Conservation (phyloP, 1,139 yeast genomes). For the Suhomyces wounanorum region DNA sequence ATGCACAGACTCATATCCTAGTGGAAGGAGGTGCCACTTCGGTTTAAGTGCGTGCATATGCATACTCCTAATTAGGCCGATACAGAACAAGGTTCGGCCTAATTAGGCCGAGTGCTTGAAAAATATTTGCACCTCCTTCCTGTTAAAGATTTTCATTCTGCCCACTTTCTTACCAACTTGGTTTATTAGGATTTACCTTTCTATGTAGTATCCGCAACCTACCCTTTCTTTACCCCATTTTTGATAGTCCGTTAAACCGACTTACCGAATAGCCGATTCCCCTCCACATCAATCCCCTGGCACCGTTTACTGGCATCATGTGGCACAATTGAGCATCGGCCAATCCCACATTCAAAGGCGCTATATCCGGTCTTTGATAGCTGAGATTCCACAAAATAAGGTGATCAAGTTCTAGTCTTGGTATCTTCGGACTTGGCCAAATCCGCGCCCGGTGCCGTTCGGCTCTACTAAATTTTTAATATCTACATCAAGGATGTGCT, state of each 20-base stretch:
- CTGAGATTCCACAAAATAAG: not conserved
- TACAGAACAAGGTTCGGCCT: no score
- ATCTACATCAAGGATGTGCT: not conserved
- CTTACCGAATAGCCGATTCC: not conserved
- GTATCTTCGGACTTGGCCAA: not conserved
- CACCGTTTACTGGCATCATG: not conserved
- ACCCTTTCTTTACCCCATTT: constrained; percentile 6
- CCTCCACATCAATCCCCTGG: not conserved
- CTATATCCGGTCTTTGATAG: not conserved
- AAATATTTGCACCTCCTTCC: constrained; percentile 2
- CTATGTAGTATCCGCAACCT: constrained; percentile 2
- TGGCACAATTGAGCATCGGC: not conserved
- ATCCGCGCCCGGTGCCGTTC: not conserved
- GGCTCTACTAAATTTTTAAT: not conserved
- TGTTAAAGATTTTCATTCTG: not conserved
- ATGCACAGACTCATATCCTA: not conserved
- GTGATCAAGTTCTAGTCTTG: not conserved
- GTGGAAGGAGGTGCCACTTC: not conserved
- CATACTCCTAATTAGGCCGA: constrained; percentile 8
- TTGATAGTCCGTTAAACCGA: constrained; percentile 3
- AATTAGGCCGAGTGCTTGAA: constrained; percentile 3
- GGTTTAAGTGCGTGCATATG: constrained; percentile 9
- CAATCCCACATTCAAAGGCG: not conserved
- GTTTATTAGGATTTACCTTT: not conserved
- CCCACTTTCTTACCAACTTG: not conserved